Base-by-base conservation (phyloP, 139 green algal species). In the Coelastrella sp. region DNA sequence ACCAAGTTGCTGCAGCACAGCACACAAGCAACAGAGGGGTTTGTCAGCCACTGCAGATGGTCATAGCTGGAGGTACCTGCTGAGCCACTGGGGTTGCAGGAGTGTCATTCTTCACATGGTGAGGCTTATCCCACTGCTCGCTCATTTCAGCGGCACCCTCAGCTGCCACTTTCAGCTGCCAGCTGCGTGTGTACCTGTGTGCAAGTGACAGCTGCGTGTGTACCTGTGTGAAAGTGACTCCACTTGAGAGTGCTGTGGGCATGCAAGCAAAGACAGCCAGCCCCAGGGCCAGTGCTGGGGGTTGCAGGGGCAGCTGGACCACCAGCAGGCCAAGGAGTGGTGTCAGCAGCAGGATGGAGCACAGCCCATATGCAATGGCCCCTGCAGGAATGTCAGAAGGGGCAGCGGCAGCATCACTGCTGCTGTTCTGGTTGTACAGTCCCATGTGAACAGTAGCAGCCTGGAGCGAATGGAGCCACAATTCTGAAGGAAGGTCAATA, bases 201-300 rank as follows among this genome's bases (percentile, higher is more conserved):
- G 11, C 98, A 93, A 0, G 94, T 87, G 4, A 97, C 93, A 61
- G 35, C 35, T 49, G 35, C 35, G 3, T 49, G 35, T 49, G 1
- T 49, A 91, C 91, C 91, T 93, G 89, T 7, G 85, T 93, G 11
- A 98, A 93, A 0, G 94, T 87, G 4, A 97, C 93, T 22, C 96
- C 96, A 7, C 94, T 92, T 5, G 96, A 96, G 27, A 98, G 93
- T 1, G 96, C 98, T 27, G 96, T 98, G 12, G 96, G 96, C 88
- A 97, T 94, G 8, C 70, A 89, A n/a, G 90, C 95, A 75, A 98
- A 97, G 15, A 98, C 88, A 11, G 94, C 93, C 22, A 98, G 93
- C 14, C 93, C 96, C 7, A 92, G 80, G 0, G 90, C 89, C 70
- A 96, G 94, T 6, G 92, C 93, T 1, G 68, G 14, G 0, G 95